A percentile compares a stretch with the other conserved stretches of the same genome.
Conservation (phyloP, 2,329 filamentous ascomycete species). For the Fusarium odoratissimum region DNA sequence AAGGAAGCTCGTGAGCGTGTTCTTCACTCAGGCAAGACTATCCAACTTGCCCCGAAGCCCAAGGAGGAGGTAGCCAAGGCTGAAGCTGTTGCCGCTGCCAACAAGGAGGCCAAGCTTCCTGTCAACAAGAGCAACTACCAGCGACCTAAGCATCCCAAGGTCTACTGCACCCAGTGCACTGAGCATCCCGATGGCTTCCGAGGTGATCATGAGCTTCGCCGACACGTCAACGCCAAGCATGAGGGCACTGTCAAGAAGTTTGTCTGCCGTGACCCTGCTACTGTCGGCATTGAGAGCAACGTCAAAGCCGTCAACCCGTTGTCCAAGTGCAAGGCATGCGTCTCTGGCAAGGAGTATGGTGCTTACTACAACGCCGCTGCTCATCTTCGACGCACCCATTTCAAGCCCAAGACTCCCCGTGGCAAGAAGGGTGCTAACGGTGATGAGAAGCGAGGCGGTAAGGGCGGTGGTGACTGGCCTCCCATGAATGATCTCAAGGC, state of each 20-base stretch:
- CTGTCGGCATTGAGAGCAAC: slow-evolving; percentile 53
- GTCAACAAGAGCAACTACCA: slow-evolving; percentile 60
- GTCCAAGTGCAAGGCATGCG: slow-evolving; percentile 85
- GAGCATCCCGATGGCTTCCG: slow-evolving; percentile 83
- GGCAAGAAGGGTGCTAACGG: slow-evolving; percentile 54
- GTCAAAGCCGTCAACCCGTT: slow-evolving; percentile 72
- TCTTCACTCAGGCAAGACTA: slow-evolving; percentile 55
- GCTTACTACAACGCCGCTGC: slow-evolving; percentile 96
- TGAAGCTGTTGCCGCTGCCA: slow-evolving; percentile 19
- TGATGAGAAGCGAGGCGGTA: slow-evolving; percentile 66
- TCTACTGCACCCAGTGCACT: slow-evolving; percentile 76
- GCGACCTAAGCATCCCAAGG: slow-evolving; percentile 77
- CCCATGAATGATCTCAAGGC: slow-evolving; percentile 52
- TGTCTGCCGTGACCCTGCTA: slow-evolving; percentile 66
- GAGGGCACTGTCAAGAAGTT: slow-evolving; percentile 64
- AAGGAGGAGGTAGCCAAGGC: slow-evolving; percentile 26
- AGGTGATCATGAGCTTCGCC: slow-evolving; percentile 83
- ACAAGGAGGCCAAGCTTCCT: slow-evolving; percentile 57
- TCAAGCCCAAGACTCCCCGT: slow-evolving; percentile 71
- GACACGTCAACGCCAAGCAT: slow-evolving; percentile 76
- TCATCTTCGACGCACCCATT: slow-evolving; percentile 88
- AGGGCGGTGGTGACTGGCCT: slow-evolving; percentile 45
- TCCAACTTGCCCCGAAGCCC: slow-evolving; percentile 60
- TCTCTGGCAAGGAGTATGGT: slow-evolving; percentile 80
- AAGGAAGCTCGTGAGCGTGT: slow-evolving; percentile 62